Evolutionary conservation across 169 alveolate species (phyloP), one percentile per base, ranked within the genome.

Genomic region (Perkinsus olseni): DNA sequence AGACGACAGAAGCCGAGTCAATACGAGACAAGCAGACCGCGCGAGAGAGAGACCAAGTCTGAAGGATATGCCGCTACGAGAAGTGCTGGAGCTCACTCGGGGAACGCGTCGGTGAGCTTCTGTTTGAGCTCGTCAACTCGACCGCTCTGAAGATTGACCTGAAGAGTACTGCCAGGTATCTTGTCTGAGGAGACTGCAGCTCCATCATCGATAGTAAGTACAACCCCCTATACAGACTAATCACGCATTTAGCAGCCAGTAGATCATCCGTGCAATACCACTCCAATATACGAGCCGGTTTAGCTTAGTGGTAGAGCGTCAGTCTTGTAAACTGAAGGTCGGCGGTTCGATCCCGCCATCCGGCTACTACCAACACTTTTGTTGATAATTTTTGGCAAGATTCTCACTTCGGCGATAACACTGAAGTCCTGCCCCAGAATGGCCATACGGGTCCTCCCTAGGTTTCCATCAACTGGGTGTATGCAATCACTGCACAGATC

Each of bases 271-370:
- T 40, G 50, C 11, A 11, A 11, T 6, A 11, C 21, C 50, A 40
- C 11, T 40, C 50, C 50, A 40, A 40, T 40, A 6, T 40, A 62
- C 82, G 17, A 62, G 82, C 82, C 82, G 82, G 82, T 62, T 62
- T 62, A 62, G 82, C 82, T 62, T 62, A 62, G 82, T 62, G 82
- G 82, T 62, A 62, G 82, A 62, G 82, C 82, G 82, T 62, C 82
- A 62, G 82, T 62, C 82, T 62, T 62, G 82, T 62, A 62, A 62
- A 62, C 82, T 62, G 82, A 62, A 62, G 82, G 82, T 62, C 82
- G 82, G 82, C 82, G 82, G 82, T 62, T 62, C 82, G 31, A 62
- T 62, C 82, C 82, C 82, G 82, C 82, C 82, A 62, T 62, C 82
- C 82, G 82, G 82, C 82, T 62, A 13, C 11, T 40, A 40, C 21